Base-by-base conservation (phyloP, 192 early-diverging fungal genomes). In the Backusella westeae region DNA sequence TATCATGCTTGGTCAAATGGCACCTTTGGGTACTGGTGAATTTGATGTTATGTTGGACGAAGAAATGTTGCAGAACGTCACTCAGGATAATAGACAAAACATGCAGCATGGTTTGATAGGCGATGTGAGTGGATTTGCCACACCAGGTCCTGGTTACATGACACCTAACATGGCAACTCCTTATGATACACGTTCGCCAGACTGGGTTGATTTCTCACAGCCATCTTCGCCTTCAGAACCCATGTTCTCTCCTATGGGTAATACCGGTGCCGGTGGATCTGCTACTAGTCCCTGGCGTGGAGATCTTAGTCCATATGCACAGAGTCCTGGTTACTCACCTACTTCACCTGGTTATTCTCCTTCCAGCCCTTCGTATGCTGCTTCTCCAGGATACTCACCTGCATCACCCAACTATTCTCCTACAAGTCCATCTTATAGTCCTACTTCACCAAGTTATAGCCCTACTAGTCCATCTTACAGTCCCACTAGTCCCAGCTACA, bases 1-100 rank as follows among this genome's bases (percentile, higher is more conserved):
- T 84, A 97, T 99, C 41, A 91, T 99, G 88, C 87, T 99, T 46
- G 98, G 98, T 56, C 97, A 99, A 87, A 85, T 99, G 42, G 97
- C 98, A 19, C 96, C 96, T 69, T 81, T 99, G 56, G 98, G 98
- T 69, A 97, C 98, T 0, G 97, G 97, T 74, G 90, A 90, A 76
- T 96, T 98, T 81, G 96, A 96, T 72, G 90, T 99, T 67, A 87
- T 96, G 86, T 86, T 99, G 77, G 94, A 99, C 79, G 94, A 96
- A 83, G 94, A 97, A 46, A 93, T 93, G 93, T 85, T 99, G 36
- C 90, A 89, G 74, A 87, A 89, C 6, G 93, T 90, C 3, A 88
- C 89, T 17, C 81, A 88, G 29, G 85, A 89, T n/a, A 79, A 85
- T 17, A 87, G 87, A 44, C 74, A 67, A 14, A 77, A 80, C 2